These are phyloP conservation scores for Backusella parvicylindrica DNA, from an alignment of 192 early-diverging fungal genomes.

Conservation along the genomic window DNA sequence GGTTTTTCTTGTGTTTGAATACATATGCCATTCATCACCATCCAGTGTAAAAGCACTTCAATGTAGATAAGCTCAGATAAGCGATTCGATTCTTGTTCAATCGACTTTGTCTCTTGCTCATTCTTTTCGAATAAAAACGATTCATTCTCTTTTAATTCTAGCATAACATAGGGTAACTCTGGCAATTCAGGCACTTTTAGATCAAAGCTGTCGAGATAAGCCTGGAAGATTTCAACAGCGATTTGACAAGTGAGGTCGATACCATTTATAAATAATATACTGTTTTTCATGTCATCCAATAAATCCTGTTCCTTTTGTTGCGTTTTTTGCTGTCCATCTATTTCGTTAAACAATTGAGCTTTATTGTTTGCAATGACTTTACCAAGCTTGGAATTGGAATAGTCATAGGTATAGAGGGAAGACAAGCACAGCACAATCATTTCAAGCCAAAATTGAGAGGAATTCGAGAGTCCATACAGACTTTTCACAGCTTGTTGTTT, in stretches of 20 bases:
- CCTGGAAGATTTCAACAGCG: slow-evolving; percentile 15
- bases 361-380: neutral
- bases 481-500: neutral
- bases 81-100: neutral
- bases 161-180: neutral
- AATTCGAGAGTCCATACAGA: neutral
- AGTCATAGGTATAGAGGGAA: slow-evolving; percentile 47
- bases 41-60: slow-evolving; percentile 48
- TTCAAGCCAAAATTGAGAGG: slow-evolving; percentile 42
- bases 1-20: neutral
- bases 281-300: slow-evolving; percentile 10
- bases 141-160: neutral
- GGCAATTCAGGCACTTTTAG: neutral
- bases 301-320: neutral
- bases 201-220: neutral
- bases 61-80: slow-evolving; percentile 46
- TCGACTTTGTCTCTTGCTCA: neutral
- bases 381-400: slow-evolving; percentile 13
- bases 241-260: slow-evolving; percentile 25
- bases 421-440: slow-evolving; percentile 43
- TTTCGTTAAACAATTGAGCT: neutral
- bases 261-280: slow-evolving; percentile 11
- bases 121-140: slow-evolving; percentile 1
- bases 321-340: neutral
- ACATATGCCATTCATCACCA: slow-evolving; percentile 36